phyloP scores from a whole-genome alignment of 192 early-diverging fungal species.

The Dissophora ornata region DNA sequence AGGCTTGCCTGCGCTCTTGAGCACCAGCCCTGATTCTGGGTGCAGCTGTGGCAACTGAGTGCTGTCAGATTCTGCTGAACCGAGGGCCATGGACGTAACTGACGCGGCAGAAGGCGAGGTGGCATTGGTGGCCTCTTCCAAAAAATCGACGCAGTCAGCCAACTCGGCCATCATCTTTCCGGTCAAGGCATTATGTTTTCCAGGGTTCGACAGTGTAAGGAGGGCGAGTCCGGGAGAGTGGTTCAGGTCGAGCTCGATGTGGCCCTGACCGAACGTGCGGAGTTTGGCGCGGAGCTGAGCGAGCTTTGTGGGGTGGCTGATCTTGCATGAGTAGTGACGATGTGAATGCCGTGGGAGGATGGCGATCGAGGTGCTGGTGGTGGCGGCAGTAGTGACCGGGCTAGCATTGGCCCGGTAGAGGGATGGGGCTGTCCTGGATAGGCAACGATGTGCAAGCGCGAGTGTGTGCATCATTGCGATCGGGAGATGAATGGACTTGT shows the following conservation, averaged over 20 bases:
- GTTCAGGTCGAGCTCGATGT: slow-evolving; percentile 47
- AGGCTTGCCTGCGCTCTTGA: slow-evolving; percentile 12
- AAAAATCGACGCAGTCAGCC: slow-evolving; percentile 59
- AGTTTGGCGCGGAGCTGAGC: slow-evolving; percentile 47
- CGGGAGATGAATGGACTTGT: no score
- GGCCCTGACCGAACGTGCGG: slow-evolving; percentile 55
- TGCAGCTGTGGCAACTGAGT: slow-evolving; percentile 4
- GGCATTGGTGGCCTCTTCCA: slow-evolving; percentile 39
- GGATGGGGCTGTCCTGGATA: no score
- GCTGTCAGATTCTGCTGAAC: neutral
- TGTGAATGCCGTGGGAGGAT: no score
- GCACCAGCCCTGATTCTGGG: slow-evolving; percentile 36
- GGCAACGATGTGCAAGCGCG: no score
- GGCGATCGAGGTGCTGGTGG: no score
- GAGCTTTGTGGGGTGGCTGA: slow-evolving; percentile 46
- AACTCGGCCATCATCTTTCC: slow-evolving; percentile 75
- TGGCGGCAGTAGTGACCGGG: no score
- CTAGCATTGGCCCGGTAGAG: no score
- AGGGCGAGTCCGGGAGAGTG: slow-evolving; percentile 58
- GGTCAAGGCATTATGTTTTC: slow-evolving; percentile 65
- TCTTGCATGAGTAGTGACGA: slow-evolving; percentile 26
- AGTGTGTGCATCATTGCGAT: no score
- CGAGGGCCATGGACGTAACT: neutral
- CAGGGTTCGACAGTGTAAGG: slow-evolving; percentile 56
- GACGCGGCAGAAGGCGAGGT: neutral